Percentiles rank a stretch among this genome's conserved stretches.
Conservation (phyloP, 1,284 basidiomycete genomes). For the Melanopsichium pennsylvanicum region DNA sequence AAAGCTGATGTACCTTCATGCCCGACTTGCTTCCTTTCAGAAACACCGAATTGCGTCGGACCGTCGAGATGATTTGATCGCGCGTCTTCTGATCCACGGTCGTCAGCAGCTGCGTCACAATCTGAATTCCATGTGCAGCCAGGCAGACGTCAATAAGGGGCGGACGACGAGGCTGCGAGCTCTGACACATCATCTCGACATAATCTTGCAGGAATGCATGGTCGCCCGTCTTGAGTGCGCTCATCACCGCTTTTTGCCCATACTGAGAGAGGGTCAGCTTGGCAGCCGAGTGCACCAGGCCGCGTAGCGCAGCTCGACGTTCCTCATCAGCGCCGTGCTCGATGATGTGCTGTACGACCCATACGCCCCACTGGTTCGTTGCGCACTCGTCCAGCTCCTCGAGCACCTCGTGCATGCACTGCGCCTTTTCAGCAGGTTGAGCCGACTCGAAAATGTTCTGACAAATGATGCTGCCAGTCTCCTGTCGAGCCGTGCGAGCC, state of each 20-base stretch:
- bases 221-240: conserved; percentile 54
- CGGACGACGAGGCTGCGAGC: conserved; percentile 48
- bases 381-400: conserved; percentile 48
- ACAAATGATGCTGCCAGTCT: conserved; percentile 60
- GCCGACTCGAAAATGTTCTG: conserved; percentile 61
- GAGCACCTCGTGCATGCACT: conserved; percentile 59
- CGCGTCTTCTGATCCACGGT: conserved; percentile 47
- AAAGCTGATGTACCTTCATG: conserved; percentile 61
- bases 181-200: conserved; percentile 50
- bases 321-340: conserved; percentile 54
- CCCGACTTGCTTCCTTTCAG: conserved; percentile 64
- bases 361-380: conserved; percentile 63
- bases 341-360: conserved; percentile 63
- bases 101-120: conserved; percentile 65
- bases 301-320: conserved; percentile 38
- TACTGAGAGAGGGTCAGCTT: conserved; percentile 59
- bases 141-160: conserved; percentile 60
- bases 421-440: conserved; percentile 37
- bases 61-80: conserved; percentile 55
- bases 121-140: conserved; percentile 60
- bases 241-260: conserved; percentile 63
- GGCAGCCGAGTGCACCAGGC: conserved; percentile 39
- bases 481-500: conserved; percentile 52
- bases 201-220: conserved; percentile 42
- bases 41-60: conserved; percentile 59